These are phyloP conservation scores for Hyphodiscus hymeniophilus DNA, from an alignment of 495 filamentous ascomycete genomes.

Conservation along the genomic window DNA sequence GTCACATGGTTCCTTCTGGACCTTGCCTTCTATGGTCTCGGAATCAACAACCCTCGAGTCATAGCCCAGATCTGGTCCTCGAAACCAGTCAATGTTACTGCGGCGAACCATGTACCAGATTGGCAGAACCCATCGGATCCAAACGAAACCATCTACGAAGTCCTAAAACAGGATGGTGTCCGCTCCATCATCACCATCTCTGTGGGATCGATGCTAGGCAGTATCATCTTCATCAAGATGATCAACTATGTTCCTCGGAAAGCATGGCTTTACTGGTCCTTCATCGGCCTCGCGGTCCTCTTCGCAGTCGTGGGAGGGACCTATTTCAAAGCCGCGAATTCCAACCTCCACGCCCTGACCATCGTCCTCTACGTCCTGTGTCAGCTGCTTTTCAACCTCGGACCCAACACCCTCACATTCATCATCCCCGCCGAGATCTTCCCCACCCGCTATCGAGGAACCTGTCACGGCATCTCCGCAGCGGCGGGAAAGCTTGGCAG, in stretches of 20 bases:
- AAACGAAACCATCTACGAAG: slow-evolving; percentile 25
- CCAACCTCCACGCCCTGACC: slow-evolving; percentile 34
- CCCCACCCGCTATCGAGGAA: slow-evolving; percentile 12
- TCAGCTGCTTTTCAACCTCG: slow-evolving; percentile 58
- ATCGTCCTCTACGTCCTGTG: slow-evolving; percentile 50
- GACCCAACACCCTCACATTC: slow-evolving; percentile 23
- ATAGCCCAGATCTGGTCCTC: slow-evolving; percentile 26
- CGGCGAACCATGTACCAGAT: slow-evolving; percentile 7
- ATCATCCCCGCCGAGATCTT: slow-evolving; percentile 28
- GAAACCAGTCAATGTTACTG: slow-evolving; percentile 6
- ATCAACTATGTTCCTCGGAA: slow-evolving; percentile 32
- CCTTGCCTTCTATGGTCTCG: slow-evolving; percentile 59
- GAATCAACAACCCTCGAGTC: slow-evolving; percentile 52
- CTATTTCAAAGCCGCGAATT: slow-evolving; percentile 25
- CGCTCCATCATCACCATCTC: slow-evolving; percentile 32
- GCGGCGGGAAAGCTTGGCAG: slow-evolving; percentile 11
- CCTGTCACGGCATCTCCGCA: slow-evolving; percentile 15
- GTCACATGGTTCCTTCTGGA: slow-evolving; percentile 54
- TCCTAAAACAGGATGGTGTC: slow-evolving; percentile 25
- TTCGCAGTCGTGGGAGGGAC: slow-evolving; percentile 32
- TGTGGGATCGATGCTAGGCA: slow-evolving; percentile 31
- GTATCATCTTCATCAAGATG: slow-evolving; percentile 26
- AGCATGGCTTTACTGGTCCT: slow-evolving; percentile 30
- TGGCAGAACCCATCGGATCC: slow-evolving; percentile 19
- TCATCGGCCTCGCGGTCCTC: slow-evolving; percentile 29